A percentile compares a stretch with the other conserved stretches of the same genome.
These are phyloP conservation scores for Pseudogymnoascus sp. DNA, from an alignment of 2,329 filamentous ascomycete species.

Conservation along the genomic window DNA sequence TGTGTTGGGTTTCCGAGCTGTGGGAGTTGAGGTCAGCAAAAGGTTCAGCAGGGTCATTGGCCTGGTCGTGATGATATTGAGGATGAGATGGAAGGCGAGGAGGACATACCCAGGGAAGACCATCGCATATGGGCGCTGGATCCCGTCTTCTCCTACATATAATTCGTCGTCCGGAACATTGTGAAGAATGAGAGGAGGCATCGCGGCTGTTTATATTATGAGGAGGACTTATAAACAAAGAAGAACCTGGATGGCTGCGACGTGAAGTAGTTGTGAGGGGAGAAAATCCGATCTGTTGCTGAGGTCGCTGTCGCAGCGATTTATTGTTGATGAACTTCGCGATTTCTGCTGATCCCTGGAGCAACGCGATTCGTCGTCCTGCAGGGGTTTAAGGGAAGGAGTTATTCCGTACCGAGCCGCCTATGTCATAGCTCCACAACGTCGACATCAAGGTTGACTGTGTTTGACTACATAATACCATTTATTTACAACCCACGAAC, in stretches of 20 bases:
- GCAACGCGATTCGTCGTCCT: slow-evolving; percentile 1
- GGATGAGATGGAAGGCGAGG: background rate
- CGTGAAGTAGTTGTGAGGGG: background rate
- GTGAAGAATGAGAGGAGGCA: slow-evolving; percentile 61
- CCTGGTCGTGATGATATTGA: background rate
- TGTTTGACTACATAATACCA: background rate
- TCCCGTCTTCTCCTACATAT: slow-evolving; percentile 58
- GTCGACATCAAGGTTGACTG: background rate
- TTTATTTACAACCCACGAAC: slow-evolving; percentile 2
- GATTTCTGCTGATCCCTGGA: slow-evolving; percentile 10
- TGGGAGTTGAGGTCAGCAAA: background rate
- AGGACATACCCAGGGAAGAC: slow-evolving; percentile 53
- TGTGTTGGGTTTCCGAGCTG: slow-evolving; percentile 1
- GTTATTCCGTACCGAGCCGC: slow-evolving; percentile 10
- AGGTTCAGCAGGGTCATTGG: background rate
- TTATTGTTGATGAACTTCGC: slow-evolving; percentile 11
- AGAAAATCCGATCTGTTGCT: background rate
- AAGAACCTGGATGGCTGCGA: background rate
- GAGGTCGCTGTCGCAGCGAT: slow-evolving; percentile 2
- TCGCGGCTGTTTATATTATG: slow-evolving; percentile 27
- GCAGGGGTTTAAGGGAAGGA: slow-evolving; percentile 6
- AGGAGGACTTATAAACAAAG: background rate
- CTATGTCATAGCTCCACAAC: slow-evolving; percentile 11
- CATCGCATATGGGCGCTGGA: slow-evolving; percentile 61
- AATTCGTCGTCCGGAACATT: slow-evolving; percentile 64